A percentile compares a stretch with the other conserved stretches of the same genome.
phyloP scores from a whole-genome alignment of 805 yeast genomes.

The Lachancea waltii region DNA sequence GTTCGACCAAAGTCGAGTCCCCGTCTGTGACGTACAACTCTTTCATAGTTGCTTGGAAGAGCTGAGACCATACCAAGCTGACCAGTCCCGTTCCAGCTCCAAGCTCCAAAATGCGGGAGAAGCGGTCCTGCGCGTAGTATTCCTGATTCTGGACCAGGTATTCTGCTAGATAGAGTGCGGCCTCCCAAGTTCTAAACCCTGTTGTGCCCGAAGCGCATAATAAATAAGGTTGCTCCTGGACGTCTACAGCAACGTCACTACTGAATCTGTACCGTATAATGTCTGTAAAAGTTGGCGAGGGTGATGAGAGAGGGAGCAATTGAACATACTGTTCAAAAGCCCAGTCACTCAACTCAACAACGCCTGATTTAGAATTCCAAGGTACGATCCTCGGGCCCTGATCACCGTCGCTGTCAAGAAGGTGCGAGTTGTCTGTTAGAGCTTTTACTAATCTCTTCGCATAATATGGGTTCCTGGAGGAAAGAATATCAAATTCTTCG shows the following conservation, averaged over 20 bases:
- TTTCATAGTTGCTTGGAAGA: slow-evolving; percentile 7
- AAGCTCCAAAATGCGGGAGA: slow-evolving; percentile 48
- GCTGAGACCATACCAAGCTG: slow-evolving; percentile 16
- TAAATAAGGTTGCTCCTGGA: slow-evolving; percentile 56
- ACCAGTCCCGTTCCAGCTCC: slow-evolving; percentile 91
- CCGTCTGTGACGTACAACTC: slow-evolving; percentile 30
- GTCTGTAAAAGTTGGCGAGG: slow-evolving; percentile 27
- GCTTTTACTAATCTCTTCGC: slow-evolving; percentile 40
- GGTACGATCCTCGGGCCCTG: not conserved
- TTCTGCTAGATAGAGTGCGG: slow-evolving; percentile 61
- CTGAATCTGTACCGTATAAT: slow-evolving; percentile 29
- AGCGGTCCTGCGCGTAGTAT: not conserved
- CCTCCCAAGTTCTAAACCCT: slow-evolving; percentile 92
- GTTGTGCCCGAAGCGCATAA: slow-evolving; percentile 78
- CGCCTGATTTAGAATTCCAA: slow-evolving; percentile 7
- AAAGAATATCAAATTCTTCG: slow-evolving; percentile 15
- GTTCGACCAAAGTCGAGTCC: slow-evolving; percentile 22
- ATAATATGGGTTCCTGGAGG: slow-evolving; percentile 45
- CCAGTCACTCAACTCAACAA: slow-evolving; percentile 22
- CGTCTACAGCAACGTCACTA: slow-evolving; percentile 21
- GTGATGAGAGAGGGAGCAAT: slow-evolving; percentile 23
- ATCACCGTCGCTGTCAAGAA: slow-evolving; percentile 25
- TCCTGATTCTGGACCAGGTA: slow-evolving; percentile 33
- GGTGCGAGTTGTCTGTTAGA: slow-evolving; percentile 33
- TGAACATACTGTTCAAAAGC: slow-evolving; percentile 29